These are phyloP conservation scores for Colletotrichum neosansevieriae DNA, from an alignment of 2,329 filamentous ascomycete species.

Conservation along the genomic window DNA sequence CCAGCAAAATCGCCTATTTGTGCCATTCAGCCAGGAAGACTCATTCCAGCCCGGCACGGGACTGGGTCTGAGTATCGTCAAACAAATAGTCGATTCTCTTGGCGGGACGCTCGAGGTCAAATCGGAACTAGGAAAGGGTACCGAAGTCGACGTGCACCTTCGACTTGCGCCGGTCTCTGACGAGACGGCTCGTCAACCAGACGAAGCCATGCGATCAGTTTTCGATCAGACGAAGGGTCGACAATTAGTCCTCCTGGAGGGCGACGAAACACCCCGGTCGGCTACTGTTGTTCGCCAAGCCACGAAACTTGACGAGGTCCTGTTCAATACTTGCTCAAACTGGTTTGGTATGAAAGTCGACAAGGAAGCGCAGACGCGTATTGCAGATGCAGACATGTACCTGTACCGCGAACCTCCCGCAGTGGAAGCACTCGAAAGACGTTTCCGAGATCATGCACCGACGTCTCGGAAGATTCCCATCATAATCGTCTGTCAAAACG, in stretches of 20 bases:
- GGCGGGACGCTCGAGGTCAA: slow-evolving; percentile 69
- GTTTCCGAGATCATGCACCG: slow-evolving; percentile 36
- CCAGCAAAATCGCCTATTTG: slow-evolving; percentile 69
- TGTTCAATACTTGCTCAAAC: slow-evolving; percentile 46
- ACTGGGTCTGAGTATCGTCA: slow-evolving; percentile 73
- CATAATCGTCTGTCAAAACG: slow-evolving; percentile 47
- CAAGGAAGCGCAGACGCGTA: slow-evolving; percentile 31
- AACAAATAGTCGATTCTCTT: slow-evolving; percentile 69
- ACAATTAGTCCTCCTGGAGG: slow-evolving; percentile 43
- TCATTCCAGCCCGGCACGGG: slow-evolving; percentile 70
- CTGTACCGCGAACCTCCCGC: slow-evolving; percentile 47
- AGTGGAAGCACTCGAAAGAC: slow-evolving; percentile 40
- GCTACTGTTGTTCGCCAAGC: slow-evolving; percentile 33
- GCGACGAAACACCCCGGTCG: not conserved
- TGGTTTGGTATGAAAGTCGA: slow-evolving; percentile 52
- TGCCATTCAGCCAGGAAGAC: slow-evolving; percentile 74
- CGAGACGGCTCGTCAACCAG: slow-evolving; percentile 38
- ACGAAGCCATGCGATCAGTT: slow-evolving; percentile 32
- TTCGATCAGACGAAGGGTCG: slow-evolving; percentile 39
- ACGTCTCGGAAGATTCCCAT: slow-evolving; percentile 42
- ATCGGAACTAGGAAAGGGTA: slow-evolving; percentile 65
- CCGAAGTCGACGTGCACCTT: slow-evolving; percentile 63
- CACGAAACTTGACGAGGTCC: slow-evolving; percentile 45
- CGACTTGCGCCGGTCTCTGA: slow-evolving; percentile 48
- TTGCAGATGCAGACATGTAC: slow-evolving; percentile 42